Evolutionary conservation across 805 yeast species (phyloP).

Genomic region (Candida nanaspora): DNA sequence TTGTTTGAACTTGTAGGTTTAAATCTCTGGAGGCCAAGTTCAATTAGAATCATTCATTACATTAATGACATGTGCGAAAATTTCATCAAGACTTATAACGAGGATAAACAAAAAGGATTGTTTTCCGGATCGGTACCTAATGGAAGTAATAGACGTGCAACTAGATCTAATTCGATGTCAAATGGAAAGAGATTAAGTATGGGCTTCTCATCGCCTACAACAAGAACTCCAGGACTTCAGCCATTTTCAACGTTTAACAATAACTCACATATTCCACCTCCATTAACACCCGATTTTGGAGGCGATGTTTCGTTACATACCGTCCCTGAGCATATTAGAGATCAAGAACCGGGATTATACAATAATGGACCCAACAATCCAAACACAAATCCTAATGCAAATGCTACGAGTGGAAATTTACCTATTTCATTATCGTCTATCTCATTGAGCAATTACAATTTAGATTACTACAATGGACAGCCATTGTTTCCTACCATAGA

Average conservation of each 20-base stretch:
- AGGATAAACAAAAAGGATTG: conserved; percentile 5
- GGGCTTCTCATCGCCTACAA: too few species aligned
- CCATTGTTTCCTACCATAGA: conserved; percentile 11
- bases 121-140: too few species aligned
- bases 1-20: conserved; percentile 21
- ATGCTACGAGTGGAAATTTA: too few species aligned
- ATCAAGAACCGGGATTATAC: not conserved
- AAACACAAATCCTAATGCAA: too few species aligned
- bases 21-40: conserved; percentile 22
- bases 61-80: conserved; percentile 26
- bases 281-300: not conserved
- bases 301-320: conserved; percentile 5
- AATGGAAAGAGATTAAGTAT: too few species aligned
- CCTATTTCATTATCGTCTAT: conserved; percentile 12
- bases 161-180: too few species aligned
- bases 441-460: conserved; percentile 12
- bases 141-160: too few species aligned
- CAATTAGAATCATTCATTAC: conserved; percentile 22
- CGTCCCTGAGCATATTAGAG: conserved; percentile 11
- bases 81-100: conserved; percentile 16
- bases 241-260: too few species aligned
- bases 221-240: not conserved
- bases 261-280: not conserved
- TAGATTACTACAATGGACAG: conserved; percentile 16
- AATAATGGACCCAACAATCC: not conserved